Evolutionary conservation across 441 rosid genomes (phyloP).

Genomic region (Jatropha multifida): DNA sequence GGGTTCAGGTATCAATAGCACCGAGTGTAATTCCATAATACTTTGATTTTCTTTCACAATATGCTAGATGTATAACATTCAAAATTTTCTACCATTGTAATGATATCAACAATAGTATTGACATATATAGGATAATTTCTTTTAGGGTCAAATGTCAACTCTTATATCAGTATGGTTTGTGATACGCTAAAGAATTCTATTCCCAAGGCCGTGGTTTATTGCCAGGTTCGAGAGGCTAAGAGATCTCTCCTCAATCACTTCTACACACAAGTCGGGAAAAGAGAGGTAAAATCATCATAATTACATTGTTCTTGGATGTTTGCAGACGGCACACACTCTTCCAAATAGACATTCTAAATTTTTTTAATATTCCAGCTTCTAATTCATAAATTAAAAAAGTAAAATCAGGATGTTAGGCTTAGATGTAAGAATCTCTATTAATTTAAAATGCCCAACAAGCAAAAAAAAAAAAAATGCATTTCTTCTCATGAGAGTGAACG

Average conservation of each 20-base stretch:
- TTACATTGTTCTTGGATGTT: neutral
- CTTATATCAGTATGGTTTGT: slow-evolving; percentile 87
- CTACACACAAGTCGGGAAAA: slow-evolving; percentile 85
- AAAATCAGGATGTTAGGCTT: neutral
- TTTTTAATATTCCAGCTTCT: neutral
- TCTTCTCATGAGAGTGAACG: neutral
- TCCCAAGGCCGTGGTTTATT: slow-evolving; percentile 97
- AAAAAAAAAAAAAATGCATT: neutral
- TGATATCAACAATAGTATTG: neutral
- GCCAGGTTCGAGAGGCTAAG: slow-evolving; percentile 96
- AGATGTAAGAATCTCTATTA: neutral
- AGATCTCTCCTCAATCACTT: slow-evolving; percentile 81
- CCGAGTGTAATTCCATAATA: neutral
- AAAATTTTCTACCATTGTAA: neutral
- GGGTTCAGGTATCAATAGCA: neutral
- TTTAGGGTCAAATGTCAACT: slow-evolving; percentile 88
- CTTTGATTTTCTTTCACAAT: slow-evolving; percentile 6
- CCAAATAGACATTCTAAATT: neutral
- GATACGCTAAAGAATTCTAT: slow-evolving; percentile 85
- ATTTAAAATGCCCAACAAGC: neutral
- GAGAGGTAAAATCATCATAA: slow-evolving; percentile 63
- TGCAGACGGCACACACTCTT: neutral
- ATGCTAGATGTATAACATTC: neutral
- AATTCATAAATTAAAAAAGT: no score
- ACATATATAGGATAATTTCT: slow-evolving; percentile 18